Base-by-base conservation (phyloP, 176 grass and related monocot genomes). In the Triticum monococcum region DNA sequence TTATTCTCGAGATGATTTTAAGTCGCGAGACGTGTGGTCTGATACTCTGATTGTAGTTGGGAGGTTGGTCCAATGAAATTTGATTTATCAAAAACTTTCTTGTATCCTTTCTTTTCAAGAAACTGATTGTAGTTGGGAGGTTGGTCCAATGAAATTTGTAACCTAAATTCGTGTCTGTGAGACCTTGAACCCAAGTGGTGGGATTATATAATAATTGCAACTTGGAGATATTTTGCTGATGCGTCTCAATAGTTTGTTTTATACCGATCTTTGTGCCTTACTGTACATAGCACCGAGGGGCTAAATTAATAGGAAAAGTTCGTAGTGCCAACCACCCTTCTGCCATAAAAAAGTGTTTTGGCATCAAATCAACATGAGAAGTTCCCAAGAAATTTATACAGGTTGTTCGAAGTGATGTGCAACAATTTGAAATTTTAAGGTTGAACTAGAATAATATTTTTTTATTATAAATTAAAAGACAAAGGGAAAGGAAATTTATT, bases 401-500 rank as follows among this genome's bases (percentile, higher is more conserved):
- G 16, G 26, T 8, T 32, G 24, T 48, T 80, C 16, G 7, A 80
- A 80, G 72, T 76, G 32, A 80, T 81, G 40, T 81, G 31, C 6
- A 18, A 32, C 74, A 4, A 56, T 33, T 12, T 50, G 25, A 18
- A 65, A 30, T 22, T 41, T 22, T 31, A 65, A 81, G 17, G 17
- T 67, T 68, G 8, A 66, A 48, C 3, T 32, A 64, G 31, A 81
- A 81, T 48, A 64, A 81, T 48, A 64, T 10, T 26, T 46, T 26
- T 64, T 45, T 64, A 26, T 7, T 12, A 43, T 43, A 66, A 66
- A 66, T 64, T 67, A 46, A 81, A 33, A 41, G 9, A 8, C 9
- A 84, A 64, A 48, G 64, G 46, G 17, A 86, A 79, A 22, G 70
- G 59, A 86, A 59, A 26, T 11, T 4, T 67, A 38, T 24, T 69